A percentile compares a stretch with the other conserved stretches of the same genome.
Evolutionary conservation across 2,329 filamentous ascomycete species (phyloP).

Genomic region (Fusarium chaquense): DNA sequence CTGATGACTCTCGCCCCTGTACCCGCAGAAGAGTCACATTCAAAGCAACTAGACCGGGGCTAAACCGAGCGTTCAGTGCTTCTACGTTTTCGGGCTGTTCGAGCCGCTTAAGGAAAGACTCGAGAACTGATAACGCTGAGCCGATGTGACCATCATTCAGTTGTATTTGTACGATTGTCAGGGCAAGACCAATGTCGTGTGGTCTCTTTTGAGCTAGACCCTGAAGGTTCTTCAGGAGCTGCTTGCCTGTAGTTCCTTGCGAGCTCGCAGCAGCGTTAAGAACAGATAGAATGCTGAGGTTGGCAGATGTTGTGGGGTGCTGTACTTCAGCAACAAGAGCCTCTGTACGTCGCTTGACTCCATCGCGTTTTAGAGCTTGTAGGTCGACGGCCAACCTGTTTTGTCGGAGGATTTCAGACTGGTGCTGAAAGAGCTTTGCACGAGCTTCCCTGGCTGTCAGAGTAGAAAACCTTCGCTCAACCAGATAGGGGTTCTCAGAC

Average conservation of each 20-base stretch:
- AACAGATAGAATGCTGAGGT: slow-evolving; percentile 59
- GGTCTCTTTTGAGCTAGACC: slow-evolving; percentile 79
- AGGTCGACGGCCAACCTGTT: slow-evolving; percentile 75
- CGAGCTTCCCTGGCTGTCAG: slow-evolving; percentile 64
- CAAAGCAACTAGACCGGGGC: slow-evolving; percentile 85
- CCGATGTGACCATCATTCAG: slow-evolving; percentile 76
- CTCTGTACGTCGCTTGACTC: slow-evolving; percentile 65
- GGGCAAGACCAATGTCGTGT: slow-evolving; percentile 80
- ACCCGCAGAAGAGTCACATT: slow-evolving; percentile 82
- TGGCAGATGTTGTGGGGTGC: slow-evolving; percentile 49
- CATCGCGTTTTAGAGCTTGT: slow-evolving; percentile 74
- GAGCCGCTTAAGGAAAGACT: slow-evolving; percentile 78
- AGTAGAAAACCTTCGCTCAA: slow-evolving; percentile 71
- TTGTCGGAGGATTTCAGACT: slow-evolving; percentile 65
- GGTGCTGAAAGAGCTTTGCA: slow-evolving; percentile 79
- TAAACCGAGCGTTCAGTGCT: slow-evolving; percentile 78
- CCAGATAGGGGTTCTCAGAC: slow-evolving; percentile 73
- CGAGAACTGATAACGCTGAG: slow-evolving; percentile 79
- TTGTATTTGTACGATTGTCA: slow-evolving; percentile 87
- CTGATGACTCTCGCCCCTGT: slow-evolving; percentile 78
- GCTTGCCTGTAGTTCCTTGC: slow-evolving; percentile 71
- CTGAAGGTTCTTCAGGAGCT: slow-evolving; percentile 76
- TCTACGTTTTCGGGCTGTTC: slow-evolving; percentile 69
- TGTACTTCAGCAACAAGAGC: slow-evolving; percentile 52
- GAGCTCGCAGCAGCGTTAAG: slow-evolving; percentile 79